phyloP scores from a whole-genome alignment of 2,329 filamentous ascomycete species.

The Alternaria hordeiaustralica region DNA sequence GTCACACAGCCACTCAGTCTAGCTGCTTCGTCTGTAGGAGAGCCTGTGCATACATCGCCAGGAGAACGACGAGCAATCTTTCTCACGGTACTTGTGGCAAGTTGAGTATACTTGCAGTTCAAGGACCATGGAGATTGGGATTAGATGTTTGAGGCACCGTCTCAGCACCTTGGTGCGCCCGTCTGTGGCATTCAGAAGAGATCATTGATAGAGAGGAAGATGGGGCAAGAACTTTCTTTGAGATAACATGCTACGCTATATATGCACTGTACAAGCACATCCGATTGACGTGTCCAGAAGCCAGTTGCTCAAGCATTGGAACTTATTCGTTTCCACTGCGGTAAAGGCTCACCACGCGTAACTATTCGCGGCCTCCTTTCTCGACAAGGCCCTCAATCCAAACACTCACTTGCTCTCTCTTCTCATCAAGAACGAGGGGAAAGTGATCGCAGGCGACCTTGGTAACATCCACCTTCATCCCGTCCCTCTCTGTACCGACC shows the following conservation, averaged over 20 bases:
- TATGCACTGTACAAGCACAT: not conserved
- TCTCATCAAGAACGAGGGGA: constrained; percentile 33
- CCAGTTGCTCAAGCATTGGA: not conserved
- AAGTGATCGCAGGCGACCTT: constrained; percentile 47
- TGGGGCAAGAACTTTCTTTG: not conserved
- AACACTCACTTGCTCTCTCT: constrained; percentile 32
- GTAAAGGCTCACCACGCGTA: not conserved
- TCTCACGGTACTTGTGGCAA: not conserved
- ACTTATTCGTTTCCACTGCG: not conserved
- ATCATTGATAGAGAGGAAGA: not conserved
- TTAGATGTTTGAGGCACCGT: not conserved
- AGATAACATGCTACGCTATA: not conserved
- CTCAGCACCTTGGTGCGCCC: not conserved
- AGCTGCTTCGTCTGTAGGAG: not conserved
- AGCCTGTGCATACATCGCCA: not conserved
- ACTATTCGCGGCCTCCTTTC: constrained; percentile 6
- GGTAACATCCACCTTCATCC: constrained; percentile 50
- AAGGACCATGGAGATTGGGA: not conserved
- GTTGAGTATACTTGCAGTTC: not conserved
- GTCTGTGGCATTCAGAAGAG: not conserved
- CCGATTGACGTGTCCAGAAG: not conserved
- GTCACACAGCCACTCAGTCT: not conserved
- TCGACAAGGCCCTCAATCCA: constrained; percentile 31
- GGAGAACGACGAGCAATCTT: not conserved
- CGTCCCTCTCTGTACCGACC: constrained; percentile 30